These are phyloP conservation scores for Tolypocladium paradoxum DNA, from an alignment of 2,329 filamentous ascomycete species.

Conservation along the genomic window DNA sequence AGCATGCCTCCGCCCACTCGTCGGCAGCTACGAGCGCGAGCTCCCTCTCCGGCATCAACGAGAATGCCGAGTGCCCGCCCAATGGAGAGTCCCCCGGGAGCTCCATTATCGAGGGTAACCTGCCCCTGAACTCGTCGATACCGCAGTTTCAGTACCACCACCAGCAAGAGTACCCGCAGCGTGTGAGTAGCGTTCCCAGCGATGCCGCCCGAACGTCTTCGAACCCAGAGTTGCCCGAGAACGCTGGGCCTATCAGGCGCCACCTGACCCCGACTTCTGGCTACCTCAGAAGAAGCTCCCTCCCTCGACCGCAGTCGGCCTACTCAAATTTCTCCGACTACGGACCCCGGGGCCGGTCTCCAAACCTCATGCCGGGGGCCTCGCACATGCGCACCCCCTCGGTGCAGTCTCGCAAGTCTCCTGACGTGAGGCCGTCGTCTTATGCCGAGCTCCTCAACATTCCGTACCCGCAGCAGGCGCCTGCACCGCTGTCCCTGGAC, in stretches of 20 bases:
- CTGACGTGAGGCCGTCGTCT: constrained; percentile 40
- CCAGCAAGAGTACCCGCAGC: constrained; percentile 34
- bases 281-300: constrained; percentile 42
- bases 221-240: constrained; percentile 41
- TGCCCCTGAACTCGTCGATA: constrained; percentile 32
- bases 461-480: constrained; percentile 70
- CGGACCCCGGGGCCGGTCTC: constrained; percentile 51
- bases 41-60: constrained; percentile 41
- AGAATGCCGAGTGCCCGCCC: constrained; percentile 32
- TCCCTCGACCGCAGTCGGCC: constrained; percentile 62
- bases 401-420: constrained; percentile 41
- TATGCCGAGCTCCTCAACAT: constrained; percentile 53
- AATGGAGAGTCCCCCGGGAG: constrained; percentile 37
- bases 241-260: constrained; percentile 41
- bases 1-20: constrained; percentile 36
- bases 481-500: constrained; percentile 59
- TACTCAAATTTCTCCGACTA: constrained; percentile 68
- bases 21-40: constrained; percentile 46
- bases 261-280: constrained; percentile 51
- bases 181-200: constrained; percentile 30
- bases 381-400: constrained; percentile 37
- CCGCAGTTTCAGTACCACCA: constrained; percentile 55
- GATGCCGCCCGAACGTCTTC: constrained; percentile 35
- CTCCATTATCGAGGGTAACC: constrained; percentile 36
- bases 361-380: constrained; percentile 30